These are phyloP conservation scores for Epithele typhae DNA, from an alignment of 768 basidiomycete genomes.

Conservation along the genomic window DNA sequence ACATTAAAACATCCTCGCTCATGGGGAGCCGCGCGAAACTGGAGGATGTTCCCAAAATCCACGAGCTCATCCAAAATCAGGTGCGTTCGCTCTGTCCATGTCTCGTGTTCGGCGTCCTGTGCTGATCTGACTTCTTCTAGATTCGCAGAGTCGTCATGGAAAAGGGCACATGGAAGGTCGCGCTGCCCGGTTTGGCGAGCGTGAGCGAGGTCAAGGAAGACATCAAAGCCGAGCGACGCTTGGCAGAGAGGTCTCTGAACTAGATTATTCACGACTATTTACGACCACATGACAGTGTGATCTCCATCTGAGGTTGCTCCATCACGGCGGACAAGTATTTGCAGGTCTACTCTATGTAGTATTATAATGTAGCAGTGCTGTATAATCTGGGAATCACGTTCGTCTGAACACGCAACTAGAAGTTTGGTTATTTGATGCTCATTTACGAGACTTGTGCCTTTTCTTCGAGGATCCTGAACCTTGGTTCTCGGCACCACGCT, in stretches of 20 bases:
- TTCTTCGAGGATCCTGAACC: no score
- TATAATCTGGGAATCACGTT: no score
- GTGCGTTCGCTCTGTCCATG: constrained; percentile 48
- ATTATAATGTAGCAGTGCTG: no score
- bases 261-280: not conserved
- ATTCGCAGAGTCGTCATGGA: constrained; percentile 28
- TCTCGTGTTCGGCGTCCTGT: no score
- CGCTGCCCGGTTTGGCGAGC: constrained; percentile 58
- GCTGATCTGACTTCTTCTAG: constrained; percentile 7
- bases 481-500: no score
- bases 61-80: constrained; percentile 89
- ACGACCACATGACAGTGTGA: not conserved
- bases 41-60: constrained; percentile 94
- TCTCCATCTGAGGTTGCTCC: no score
- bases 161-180: constrained; percentile 60
- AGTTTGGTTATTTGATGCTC: no score
- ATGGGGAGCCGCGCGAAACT: constrained; percentile 97
- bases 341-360: no score
- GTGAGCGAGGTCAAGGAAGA: constrained; percentile 30
- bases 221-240: constrained; percentile 22
- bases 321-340: no score
- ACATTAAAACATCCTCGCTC: constrained; percentile 83
- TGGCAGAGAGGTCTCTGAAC: not conserved
- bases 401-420: no score
- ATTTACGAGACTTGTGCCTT: no score